These are phyloP conservation scores for Leccinum aurantiacum DNA, from an alignment of 768 basidiomycete species.

Conservation along the genomic window DNA sequence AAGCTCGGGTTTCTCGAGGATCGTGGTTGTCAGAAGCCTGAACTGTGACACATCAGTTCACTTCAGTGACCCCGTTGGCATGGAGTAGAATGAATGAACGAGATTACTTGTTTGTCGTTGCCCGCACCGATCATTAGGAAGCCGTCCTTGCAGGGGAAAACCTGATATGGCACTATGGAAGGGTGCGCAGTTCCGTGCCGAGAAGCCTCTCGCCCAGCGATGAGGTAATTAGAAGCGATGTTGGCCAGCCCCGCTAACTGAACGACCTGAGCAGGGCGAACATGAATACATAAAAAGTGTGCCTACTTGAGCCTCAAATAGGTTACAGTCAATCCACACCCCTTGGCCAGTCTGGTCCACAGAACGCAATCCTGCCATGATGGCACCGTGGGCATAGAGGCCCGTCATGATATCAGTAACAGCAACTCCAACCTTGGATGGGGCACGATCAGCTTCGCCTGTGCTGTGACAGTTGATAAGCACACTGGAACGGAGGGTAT, in stretches of 20 bases:
- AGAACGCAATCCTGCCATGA: constrained; percentile 86
- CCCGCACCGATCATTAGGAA: constrained; percentile 94
- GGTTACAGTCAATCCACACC: constrained; percentile 87
- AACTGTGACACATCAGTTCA: constrained; percentile 50
- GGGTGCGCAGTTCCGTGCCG: constrained; percentile 94
- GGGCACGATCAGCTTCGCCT: constrained; percentile 82
- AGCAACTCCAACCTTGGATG: constrained; percentile 94
- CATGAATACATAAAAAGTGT: neutral
- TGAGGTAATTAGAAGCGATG: constrained; percentile 91
- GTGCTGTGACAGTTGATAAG: constrained; percentile 50
- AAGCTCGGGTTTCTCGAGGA: constrained; percentile 63
- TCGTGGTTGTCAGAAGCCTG: constrained; percentile 57
- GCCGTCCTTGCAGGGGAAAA: constrained; percentile 83
- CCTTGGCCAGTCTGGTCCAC: constrained; percentile 83
- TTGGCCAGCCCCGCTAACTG: constrained; percentile 90
- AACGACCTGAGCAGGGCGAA: constrained; percentile 1
- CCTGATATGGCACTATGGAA: constrained; percentile 92
- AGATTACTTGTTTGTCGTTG: constrained; percentile 75
- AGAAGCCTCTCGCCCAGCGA: constrained; percentile 77
- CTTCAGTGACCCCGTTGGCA: constrained; percentile 11
- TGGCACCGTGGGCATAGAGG: constrained; percentile 88
- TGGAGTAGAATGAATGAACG: constrained; percentile 7
- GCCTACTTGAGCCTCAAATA: constrained; percentile 86
- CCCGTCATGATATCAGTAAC: constrained; percentile 88
- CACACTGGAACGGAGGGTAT: constrained; percentile 10